Conservation (phyloP, 176 grass and related monocot genomes). For the Aegilops bicornis region DNA sequence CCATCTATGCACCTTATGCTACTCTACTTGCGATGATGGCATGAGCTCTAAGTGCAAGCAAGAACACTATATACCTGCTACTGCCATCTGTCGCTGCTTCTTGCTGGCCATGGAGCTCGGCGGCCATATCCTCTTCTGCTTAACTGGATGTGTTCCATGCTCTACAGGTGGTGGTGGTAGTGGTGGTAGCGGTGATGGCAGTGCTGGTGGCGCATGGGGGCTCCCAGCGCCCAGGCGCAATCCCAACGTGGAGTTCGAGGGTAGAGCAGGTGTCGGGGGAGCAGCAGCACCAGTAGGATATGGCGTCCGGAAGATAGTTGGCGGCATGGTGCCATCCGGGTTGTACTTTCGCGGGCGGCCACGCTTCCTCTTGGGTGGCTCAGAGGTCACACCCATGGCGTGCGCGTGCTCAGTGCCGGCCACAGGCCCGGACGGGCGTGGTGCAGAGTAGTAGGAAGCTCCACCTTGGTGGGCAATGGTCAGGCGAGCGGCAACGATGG, state of each 20-base stretch:
- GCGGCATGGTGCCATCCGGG: conserved; percentile 27
- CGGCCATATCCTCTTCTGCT: background rate
- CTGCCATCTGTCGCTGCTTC: background rate
- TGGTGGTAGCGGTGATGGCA: background rate
- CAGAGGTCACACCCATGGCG: background rate
- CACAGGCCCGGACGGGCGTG: background rate
- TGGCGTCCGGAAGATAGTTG: conserved; percentile 13
- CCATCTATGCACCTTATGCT: background rate
- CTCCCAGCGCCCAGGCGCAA: background rate
- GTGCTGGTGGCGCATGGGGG: background rate
- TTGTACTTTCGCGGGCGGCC: conserved; percentile 62
- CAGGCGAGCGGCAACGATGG: background rate
- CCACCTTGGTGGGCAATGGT: conserved; percentile 30
- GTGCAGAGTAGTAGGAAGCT: background rate
- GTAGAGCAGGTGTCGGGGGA: background rate
- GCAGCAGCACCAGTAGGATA: background rate
- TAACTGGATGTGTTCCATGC: background rate
- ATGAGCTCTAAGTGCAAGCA: background rate
- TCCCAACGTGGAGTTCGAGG: background rate
- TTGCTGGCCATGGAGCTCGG: too few species aligned
- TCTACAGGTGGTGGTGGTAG: background rate
- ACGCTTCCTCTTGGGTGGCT: conserved; percentile 48
- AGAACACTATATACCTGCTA: background rate
- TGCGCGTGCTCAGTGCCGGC: background rate
- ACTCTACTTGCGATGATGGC: too few species aligned